These are phyloP conservation scores for Eragrostis curvula DNA, from an alignment of 176 grass and related monocot genomes.

Conservation along the genomic window DNA sequence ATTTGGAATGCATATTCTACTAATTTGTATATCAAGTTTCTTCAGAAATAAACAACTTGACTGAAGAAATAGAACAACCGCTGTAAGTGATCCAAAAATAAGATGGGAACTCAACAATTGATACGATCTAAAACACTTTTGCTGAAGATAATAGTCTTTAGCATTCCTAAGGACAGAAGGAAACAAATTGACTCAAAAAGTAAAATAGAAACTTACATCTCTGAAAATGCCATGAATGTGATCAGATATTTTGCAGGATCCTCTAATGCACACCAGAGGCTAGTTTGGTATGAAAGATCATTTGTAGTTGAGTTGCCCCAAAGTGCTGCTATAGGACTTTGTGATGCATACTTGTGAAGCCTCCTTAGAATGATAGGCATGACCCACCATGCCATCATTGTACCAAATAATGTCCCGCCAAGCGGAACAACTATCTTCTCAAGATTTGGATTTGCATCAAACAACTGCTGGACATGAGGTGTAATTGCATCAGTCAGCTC, in stretches of 20 bases:
- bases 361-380: slow-evolving; percentile 84
- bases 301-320: slow-evolving; percentile 50
- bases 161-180: not conserved
- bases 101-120: slow-evolving; percentile 2
- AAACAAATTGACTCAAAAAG: not conserved
- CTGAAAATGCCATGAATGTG: slow-evolving; percentile 95
- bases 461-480: slow-evolving; percentile 70
- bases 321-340: slow-evolving; percentile 66
- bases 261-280: slow-evolving; percentile 88
- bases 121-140: slow-evolving; percentile 2
- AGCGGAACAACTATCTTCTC: slow-evolving; percentile 82
- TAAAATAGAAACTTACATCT: slow-evolving; percentile 65
- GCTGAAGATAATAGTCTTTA: slow-evolving; percentile 10
- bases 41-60: slow-evolving; percentile 22
- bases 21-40: not conserved
- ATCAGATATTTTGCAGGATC: slow-evolving; percentile 95
- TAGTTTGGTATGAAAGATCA: slow-evolving; percentile 75
- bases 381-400: slow-evolving; percentile 80
- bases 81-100: not conserved
- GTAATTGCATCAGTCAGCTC: slow-evolving; percentile 62
- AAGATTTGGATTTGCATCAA: slow-evolving; percentile 77
- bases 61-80: not conserved
- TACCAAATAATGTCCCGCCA: slow-evolving; percentile 69
- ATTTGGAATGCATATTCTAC: slow-evolving; percentile 11
- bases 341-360: slow-evolving; percentile 77